Evolutionary conservation across 306 rosid species (phyloP).

Genomic region (Crataegus laevigata): DNA sequence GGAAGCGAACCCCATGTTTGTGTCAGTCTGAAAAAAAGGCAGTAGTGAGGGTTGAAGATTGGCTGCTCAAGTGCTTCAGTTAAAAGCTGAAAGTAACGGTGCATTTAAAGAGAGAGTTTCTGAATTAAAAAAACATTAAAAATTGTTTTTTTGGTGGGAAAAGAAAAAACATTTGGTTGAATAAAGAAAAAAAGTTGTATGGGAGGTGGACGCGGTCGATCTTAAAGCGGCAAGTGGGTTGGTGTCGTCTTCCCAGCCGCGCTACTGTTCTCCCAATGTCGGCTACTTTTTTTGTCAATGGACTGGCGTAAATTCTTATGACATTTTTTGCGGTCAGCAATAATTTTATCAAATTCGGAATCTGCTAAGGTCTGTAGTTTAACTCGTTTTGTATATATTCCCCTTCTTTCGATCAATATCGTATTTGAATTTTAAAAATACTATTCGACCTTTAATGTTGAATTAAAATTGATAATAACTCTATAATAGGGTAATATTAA

Average conservation of each 20-base stretch:
- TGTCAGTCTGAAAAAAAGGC: neutral
- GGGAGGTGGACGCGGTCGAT: neutral
- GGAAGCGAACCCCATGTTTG: conserved; percentile 34
- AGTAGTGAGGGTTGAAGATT: neutral
- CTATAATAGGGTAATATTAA: no score
- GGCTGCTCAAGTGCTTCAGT: neutral
- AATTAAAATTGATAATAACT: no score
- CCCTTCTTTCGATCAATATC: no score
- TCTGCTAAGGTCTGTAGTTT: no score
- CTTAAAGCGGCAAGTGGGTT: neutral
- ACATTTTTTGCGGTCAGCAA: no score
- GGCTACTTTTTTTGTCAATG: neutral
- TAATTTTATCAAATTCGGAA: no score
- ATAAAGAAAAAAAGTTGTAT: neutral
- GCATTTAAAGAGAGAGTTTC: neutral
- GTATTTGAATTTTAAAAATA: no score
- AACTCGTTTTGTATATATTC: no score
- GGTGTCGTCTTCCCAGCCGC: neutral
- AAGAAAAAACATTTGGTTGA: neutral
- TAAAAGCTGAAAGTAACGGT: no score
- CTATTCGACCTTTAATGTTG: no score
- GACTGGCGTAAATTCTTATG: neutral
- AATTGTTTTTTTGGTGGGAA: neutral
- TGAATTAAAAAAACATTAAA: neutral
- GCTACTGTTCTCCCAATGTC: neutral